Base-by-base conservation (phyloP, 225 moss, liverwort and hornwort genomes). In the Marchantia polymorpha region DNA sequence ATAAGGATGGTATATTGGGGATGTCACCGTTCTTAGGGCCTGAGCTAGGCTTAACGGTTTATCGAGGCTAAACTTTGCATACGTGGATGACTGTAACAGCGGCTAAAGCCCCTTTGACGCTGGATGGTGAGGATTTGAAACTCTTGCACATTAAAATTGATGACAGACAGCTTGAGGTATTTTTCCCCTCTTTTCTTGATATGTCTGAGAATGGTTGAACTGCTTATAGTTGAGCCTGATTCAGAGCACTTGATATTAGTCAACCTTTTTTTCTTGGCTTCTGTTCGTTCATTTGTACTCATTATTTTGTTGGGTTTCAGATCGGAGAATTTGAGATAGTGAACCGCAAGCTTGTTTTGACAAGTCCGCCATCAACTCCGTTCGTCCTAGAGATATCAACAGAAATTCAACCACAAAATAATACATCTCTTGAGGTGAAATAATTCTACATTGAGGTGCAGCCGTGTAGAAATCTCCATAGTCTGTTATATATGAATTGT, bases 401-500 rank as follows among this genome's bases (percentile, higher is more conserved):
- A 49, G 93, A 97, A 80, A 93, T 94, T 81, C 90, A 93, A 72
- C 94, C 96, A 29, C 96, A 97, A 71, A 97, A 93, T 77, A 97
- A 97, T 56, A 94, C 96, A 31, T 93, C 94, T 48, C 92, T 97
- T 76, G 96, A 97, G 80, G 83, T 84, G 72, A 75, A 17, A 27
- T 26, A 39, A 0, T 22, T 8, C 73, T 10, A 13, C n/a, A 52
- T 58, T 15, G 31, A 51, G 49, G 48, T 26, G 26, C 63, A 64
- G 51, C 23, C 13, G 14, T 73, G 8, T 51, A 27, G 26, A 7
- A 12, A n/a, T 52, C 47, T 53, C 22, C 14, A 27, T 15, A 52
- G 73, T 14, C 52, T 29, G 8, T 13, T 27, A 11, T 27, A 0
- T 27, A 73, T 23, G 15, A 39, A 39, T 39, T 39, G 39, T 39